A percentile compares a stretch with the other conserved stretches of the same genome.
Conservation (phyloP, 208 protist genomes). For the Phytomonas francai region DNA sequence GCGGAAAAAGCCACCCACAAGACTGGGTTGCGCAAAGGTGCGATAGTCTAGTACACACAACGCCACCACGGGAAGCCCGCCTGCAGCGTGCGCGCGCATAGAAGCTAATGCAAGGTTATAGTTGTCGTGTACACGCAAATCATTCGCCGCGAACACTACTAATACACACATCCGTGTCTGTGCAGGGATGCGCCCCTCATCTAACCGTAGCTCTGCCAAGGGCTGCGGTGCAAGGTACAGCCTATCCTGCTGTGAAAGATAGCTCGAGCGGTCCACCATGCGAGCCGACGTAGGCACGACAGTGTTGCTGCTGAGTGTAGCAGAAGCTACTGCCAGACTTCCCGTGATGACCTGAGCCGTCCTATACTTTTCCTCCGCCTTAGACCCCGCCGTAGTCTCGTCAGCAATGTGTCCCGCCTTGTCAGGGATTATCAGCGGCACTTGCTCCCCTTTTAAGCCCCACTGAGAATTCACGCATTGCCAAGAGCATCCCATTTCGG, state of each 20-base stretch:
- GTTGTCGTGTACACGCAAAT: slow-evolving; percentile 84
- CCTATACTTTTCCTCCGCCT: not conserved
- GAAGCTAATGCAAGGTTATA: slow-evolving; percentile 74
- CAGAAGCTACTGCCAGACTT: not conserved
- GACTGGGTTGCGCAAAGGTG: slow-evolving; percentile 77
- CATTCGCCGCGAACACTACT: slow-evolving; percentile 73
- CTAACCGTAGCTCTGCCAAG: slow-evolving; percentile 27
- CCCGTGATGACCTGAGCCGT: not conserved
- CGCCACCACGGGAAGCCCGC: slow-evolving; percentile 47
- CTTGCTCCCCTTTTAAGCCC: not conserved
- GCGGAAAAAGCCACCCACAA: slow-evolving; percentile 75
- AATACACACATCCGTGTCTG: slow-evolving; percentile 31
- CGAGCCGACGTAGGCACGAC: slow-evolving; percentile 8
- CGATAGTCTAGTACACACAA: slow-evolving; percentile 78
- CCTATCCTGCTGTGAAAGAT: slow-evolving; percentile 39
- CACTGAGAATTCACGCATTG: not conserved
- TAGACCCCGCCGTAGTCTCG: not conserved
- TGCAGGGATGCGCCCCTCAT: not conserved
- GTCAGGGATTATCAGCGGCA: slow-evolving; percentile 19
- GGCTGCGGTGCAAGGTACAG: slow-evolving; percentile 51
- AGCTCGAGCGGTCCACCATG: slow-evolving; percentile 17
- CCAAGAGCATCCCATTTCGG: not conserved
- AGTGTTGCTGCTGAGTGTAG: not conserved
- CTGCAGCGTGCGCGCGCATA: slow-evolving; percentile 25
- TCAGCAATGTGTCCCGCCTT: slow-evolving; percentile 12